phyloP scores from a whole-genome alignment of 179 eudicot species.

The Gypsophila paniculata region DNA sequence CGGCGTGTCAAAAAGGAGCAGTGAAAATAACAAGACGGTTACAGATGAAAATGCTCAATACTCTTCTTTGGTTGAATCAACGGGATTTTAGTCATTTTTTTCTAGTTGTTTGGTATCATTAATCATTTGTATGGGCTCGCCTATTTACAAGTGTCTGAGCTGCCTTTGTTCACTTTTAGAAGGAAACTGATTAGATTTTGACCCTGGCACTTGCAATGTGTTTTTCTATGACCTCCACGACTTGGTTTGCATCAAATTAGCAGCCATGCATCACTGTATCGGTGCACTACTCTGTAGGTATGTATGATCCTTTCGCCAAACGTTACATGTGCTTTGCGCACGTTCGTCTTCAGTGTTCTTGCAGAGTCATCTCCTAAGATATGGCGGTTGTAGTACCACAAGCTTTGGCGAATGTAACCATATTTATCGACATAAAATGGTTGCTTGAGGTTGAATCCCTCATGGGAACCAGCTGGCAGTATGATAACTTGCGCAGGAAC shows the following conservation, averaged over 20 bases:
- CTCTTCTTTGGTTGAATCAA: conserved; percentile 79
- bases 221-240: not conserved
- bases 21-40: conserved; percentile 24
- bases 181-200: conserved; percentile 1
- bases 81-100: conserved; percentile 50
- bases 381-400: too few species aligned
- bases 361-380: not conserved
- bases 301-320: not conserved
- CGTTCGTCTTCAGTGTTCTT: not conserved
- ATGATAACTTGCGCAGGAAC: too few species aligned
- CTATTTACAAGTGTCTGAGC: not conserved
- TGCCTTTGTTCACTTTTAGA: not conserved
- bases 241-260: not conserved
- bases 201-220: not conserved
- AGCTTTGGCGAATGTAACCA: too few species aligned
- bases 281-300: not conserved
- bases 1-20: conserved; percentile 28
- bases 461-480: too few species aligned
- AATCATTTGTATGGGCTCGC: not conserved
- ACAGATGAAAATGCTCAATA: conserved; percentile 84
- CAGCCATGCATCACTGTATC: not conserved
- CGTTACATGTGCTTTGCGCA: too few species aligned
- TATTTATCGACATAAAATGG: too few species aligned
- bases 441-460: too few species aligned
- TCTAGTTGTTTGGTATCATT: not conserved